Percentiles rank a stretch among this genome's conserved stretches.
phyloP scores from a whole-genome alignment of 2,329 filamentous ascomycete genomes.

The Sporothrix humicola region DNA sequence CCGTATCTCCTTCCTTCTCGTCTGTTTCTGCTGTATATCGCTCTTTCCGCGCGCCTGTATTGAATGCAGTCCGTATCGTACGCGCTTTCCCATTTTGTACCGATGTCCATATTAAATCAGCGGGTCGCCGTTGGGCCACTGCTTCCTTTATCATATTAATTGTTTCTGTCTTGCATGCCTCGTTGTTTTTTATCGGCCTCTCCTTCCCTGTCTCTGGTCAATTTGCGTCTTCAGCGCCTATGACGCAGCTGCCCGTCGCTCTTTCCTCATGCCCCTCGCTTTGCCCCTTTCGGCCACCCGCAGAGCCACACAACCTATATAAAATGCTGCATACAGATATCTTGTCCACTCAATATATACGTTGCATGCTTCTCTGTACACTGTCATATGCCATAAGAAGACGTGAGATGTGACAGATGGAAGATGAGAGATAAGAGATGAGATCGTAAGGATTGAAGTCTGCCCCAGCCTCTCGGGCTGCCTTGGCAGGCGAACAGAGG shows the following conservation, averaged over 20 bases:
- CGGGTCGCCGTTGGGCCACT: background rate
- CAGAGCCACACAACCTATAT: background rate
- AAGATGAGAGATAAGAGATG: conserved; percentile 13
- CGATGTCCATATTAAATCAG: background rate
- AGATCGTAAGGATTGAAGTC: conserved; percentile 18
- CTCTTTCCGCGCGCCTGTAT: background rate
- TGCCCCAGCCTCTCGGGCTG: conserved; percentile 16
- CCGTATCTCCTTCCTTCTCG: background rate
- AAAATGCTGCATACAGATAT: background rate
- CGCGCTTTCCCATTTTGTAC: background rate
- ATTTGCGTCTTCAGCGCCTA: conserved; percentile 21
- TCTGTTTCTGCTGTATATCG: background rate
- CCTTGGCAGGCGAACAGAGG: background rate
- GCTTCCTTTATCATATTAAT: conserved; percentile 3
- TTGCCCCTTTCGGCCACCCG: conserved; percentile 10
- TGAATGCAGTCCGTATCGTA: background rate
- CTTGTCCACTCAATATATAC: too few relatives aligned
- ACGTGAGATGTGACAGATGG: conserved; percentile 17
- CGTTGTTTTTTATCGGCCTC: background rate
- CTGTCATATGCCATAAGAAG: background rate
- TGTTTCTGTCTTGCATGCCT: background rate
- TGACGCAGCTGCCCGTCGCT: conserved; percentile 20
- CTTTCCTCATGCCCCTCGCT: conserved; percentile 16
- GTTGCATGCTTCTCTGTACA: background rate
- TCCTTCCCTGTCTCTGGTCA: background rate